Evolutionary conservation across 352 stramenopile genomes (phyloP).

Genomic region (Salisapilia sapeloensis): DNA sequence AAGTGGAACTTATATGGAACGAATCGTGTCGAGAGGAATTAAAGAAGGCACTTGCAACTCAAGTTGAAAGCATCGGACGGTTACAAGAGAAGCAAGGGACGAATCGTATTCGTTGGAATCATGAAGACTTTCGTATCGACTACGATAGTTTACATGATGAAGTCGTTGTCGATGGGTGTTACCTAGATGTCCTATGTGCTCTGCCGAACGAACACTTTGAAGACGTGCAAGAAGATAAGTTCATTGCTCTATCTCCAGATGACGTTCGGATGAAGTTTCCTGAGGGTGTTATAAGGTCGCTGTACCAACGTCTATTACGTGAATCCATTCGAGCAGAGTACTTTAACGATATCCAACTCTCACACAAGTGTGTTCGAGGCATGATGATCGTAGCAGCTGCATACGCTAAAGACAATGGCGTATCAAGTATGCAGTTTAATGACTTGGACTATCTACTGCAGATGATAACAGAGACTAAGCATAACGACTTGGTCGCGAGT

Average conservation of each 20-base stretch:
- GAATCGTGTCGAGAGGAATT: slow-evolving; percentile 80
- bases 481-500: slow-evolving; percentile 29
- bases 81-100: slow-evolving; percentile 43
- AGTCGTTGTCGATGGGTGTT: slow-evolving; percentile 79
- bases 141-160: slow-evolving; percentile 83
- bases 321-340: slow-evolving; percentile 62
- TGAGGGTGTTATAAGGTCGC: slow-evolving; percentile 20
- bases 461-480: slow-evolving; percentile 45
- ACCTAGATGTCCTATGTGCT: slow-evolving; percentile 56
- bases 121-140: slow-evolving; percentile 87
- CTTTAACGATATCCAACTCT: slow-evolving; percentile 37
- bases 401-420: slow-evolving; percentile 14
- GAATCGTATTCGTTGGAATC: slow-evolving; percentile 88
- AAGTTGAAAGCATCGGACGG: slow-evolving; percentile 71
- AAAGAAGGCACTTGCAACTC: slow-evolving; percentile 54
- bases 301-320: slow-evolving; percentile 61
- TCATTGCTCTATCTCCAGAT: slow-evolving; percentile 22
- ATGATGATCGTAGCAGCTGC: slow-evolving; percentile 41
- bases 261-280: slow-evolving; percentile 38
- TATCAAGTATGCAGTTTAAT: slow-evolving; percentile 26
- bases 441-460: slow-evolving; percentile 49
- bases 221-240: slow-evolving; percentile 31
- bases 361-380: slow-evolving; percentile 39
- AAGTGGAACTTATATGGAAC: slow-evolving; percentile 91
- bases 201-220: slow-evolving; percentile 36